Conservation (phyloP, 495 filamentous ascomycete species). For the Glonium stellatum region DNA sequence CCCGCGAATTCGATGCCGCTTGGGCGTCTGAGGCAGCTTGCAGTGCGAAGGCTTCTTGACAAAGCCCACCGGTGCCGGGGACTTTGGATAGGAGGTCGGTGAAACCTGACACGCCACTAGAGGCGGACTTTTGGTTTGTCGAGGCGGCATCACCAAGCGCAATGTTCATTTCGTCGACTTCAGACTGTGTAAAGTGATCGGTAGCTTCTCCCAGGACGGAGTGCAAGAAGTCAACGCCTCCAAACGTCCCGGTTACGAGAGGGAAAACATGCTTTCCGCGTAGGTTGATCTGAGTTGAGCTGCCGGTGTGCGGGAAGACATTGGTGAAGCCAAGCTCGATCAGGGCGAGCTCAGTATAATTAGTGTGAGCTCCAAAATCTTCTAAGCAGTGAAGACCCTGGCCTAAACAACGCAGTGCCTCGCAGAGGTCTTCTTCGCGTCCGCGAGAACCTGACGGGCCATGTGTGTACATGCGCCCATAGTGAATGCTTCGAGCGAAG, state of each 20-base stretch:
- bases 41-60: slow-evolving; percentile 69
- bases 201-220: slow-evolving; percentile 93
- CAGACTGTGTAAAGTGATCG: slow-evolving; percentile 91
- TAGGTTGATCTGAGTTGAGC: slow-evolving; percentile 62
- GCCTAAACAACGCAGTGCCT: slow-evolving; percentile 81
- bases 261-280: slow-evolving; percentile 72
- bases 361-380: slow-evolving; percentile 92
- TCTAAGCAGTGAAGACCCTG: slow-evolving; percentile 91
- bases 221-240: slow-evolving; percentile 92
- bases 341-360: slow-evolving; percentile 83
- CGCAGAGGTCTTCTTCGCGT: slow-evolving; percentile 78
- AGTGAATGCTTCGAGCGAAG: slow-evolving; percentile 79
- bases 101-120: slow-evolving; percentile 46
- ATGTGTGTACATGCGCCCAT: slow-evolving; percentile 74
- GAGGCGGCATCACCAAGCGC: slow-evolving; percentile 57
- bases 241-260: slow-evolving; percentile 87
- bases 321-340: slow-evolving; percentile 75
- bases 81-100: slow-evolving; percentile 68
- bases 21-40: slow-evolving; percentile 68
- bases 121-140: slow-evolving; percentile 39
- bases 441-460: slow-evolving; percentile 56
- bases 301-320: slow-evolving; percentile 84
- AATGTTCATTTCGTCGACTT: slow-evolving; percentile 81
- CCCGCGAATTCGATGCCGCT: slow-evolving; percentile 37
- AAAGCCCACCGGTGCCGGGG: slow-evolving; percentile 70